Evolutionary conservation across 768 basidiomycete genomes (phyloP).

Genomic region (Termitomyces sp.): DNA sequence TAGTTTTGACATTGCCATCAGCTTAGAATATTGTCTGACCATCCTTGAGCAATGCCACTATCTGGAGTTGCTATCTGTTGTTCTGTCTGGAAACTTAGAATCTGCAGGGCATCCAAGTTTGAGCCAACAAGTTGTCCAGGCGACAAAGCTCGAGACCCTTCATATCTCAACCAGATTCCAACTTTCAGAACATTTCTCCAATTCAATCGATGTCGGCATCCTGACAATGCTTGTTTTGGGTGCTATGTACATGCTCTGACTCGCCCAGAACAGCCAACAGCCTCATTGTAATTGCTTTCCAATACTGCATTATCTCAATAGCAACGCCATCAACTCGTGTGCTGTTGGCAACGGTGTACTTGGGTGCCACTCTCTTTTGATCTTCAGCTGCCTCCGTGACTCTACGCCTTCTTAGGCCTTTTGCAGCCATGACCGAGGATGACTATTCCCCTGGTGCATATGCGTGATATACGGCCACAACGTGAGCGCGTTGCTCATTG

Average conservation of each 20-base stretch:
- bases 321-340: not conserved
- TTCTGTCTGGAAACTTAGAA: not conserved
- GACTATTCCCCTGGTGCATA: conserved; percentile 54
- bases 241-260: not conserved
- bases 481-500: conserved; percentile 45
- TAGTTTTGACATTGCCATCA: too few species aligned
- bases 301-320: not conserved
- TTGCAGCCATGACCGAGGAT: conserved; percentile 52
- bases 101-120: not conserved
- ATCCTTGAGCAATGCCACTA: not conserved
- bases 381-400: too few species aligned
- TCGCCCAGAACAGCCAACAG: not conserved
- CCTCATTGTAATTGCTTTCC: conserved; percentile 1
- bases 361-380: too few species aligned
- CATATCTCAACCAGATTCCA: not conserved
- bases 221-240: not conserved
- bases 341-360: not conserved
- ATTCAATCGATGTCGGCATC: not conserved
- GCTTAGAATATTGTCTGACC: not conserved
- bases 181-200: not conserved
- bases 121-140: not conserved
- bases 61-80: not conserved
- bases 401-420: not conserved
- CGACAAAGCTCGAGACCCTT: not conserved
- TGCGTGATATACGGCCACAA: conserved; percentile 39